Conservation (phyloP, 306 rosid genomes). For the cucumber (Cucumis sativus) region Cucumber_9930_V3 NC_026660.2:26904001-26904500, state of each 20-base stretch:
- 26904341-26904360: constrained; percentile 72
- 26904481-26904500: constrained; percentile 90
- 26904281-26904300: constrained; percentile 93
- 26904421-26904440: constrained; percentile 76
- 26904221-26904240: constrained; percentile 67
- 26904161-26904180: constrained; percentile 85
- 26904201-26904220: constrained; percentile 65
- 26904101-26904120: background rate
- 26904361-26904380: constrained; percentile 55
- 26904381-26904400: constrained; percentile 54
- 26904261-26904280: constrained; percentile 94
- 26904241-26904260: constrained; percentile 92
- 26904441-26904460: constrained; percentile 92
- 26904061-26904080: background rate
- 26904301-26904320: constrained; percentile 76
- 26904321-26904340: constrained; percentile 77
- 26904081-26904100: background rate
- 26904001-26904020: background rate
- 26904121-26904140: constrained; percentile 47
- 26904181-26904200: constrained; percentile 60
- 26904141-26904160: constrained; percentile 89
- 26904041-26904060: background rate
- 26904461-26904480: constrained; percentile 93
- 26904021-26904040: background rate
- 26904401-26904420: constrained; percentile 86